phyloP scores from a whole-genome alignment of 164 flowering plant species.

The Vitis rotundifolia region DNA sequence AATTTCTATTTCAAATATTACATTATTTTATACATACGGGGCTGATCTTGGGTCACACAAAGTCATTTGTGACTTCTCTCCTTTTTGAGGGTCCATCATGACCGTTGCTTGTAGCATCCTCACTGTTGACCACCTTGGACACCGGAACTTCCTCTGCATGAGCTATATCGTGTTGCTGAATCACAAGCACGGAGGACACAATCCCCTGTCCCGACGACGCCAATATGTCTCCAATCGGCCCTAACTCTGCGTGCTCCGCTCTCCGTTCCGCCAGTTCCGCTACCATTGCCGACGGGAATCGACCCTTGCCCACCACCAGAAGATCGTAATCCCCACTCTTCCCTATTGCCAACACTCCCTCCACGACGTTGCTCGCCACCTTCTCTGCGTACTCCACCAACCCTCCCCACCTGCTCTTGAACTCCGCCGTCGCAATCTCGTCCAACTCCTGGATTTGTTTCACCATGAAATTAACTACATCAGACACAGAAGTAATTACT shows the following conservation, averaged over 20 bases:
- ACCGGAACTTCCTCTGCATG: conserved; percentile 26
- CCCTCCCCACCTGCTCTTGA: conserved; percentile 34
- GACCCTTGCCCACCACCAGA: conserved; percentile 59
- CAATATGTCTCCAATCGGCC: conserved; percentile 65
- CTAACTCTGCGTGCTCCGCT: conserved; percentile 64
- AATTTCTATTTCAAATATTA: no score
- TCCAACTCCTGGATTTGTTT: conserved; percentile 43
- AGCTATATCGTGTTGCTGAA: conserved; percentile 54
- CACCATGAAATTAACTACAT: neutral
- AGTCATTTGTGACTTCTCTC: neutral
- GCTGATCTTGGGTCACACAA: no score
- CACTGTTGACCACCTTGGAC: conserved; percentile 10
- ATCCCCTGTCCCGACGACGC: conserved; percentile 52
- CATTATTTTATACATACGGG: no score
- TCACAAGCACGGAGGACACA: conserved; percentile 56
- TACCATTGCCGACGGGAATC: conserved; percentile 46
- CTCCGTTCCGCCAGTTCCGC: conserved; percentile 43
- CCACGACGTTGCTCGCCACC: conserved; percentile 31
- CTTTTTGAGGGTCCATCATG: no score
- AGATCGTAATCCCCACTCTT: conserved; percentile 49
- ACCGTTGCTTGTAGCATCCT: neutral
- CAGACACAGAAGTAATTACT: no score
- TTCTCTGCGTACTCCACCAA: conserved; percentile 42
- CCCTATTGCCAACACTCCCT: conserved; percentile 47
- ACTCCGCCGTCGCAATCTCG: conserved; percentile 39